These are phyloP conservation scores for Pseudisothecium myosuroides DNA, from an alignment of 225 moss, liverwort and hornwort species.

Conservation along the genomic window DNA sequence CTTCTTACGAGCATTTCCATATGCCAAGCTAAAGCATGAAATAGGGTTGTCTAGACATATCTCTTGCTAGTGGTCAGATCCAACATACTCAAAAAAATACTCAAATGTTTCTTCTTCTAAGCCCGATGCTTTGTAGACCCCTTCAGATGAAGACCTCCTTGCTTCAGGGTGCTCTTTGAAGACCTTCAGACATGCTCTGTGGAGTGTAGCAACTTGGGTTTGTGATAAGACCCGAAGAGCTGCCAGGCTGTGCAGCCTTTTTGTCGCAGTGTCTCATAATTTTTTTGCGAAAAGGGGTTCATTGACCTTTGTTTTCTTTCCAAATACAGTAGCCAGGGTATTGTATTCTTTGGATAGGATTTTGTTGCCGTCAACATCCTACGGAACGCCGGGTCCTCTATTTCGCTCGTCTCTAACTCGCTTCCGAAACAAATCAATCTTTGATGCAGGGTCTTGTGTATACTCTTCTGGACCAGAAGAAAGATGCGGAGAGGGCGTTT, in stretches of 20 bases:
- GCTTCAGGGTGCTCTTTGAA: not conserved
- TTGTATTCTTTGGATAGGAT: not conserved
- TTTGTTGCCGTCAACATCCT: not conserved
- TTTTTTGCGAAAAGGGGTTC: not conserved
- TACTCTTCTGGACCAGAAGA: conserved; percentile 63
- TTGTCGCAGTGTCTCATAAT: not conserved
- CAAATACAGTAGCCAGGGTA: not conserved
- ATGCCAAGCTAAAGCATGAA: not conserved
- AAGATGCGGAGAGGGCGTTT: conserved; percentile 74
- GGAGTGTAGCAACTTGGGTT: not conserved
- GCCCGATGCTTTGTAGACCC: not conserved
- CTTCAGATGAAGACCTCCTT: not conserved
- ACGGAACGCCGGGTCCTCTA: not conserved
- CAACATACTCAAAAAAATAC: not conserved
- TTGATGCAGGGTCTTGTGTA: conserved; percentile 74
- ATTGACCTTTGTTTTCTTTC: not conserved
- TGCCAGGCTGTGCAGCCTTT: not conserved
- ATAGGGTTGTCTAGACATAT: not conserved
- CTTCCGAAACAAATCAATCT: not conserved
- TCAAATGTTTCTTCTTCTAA: not conserved
- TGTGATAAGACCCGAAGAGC: not conserved
- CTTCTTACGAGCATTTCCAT: not conserved
- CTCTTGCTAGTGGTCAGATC: not conserved
- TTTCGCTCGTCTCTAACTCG: not conserved
- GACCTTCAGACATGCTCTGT: not conserved